Conservation (phyloP, 768 basidiomycete species). For the Rhodocollybia butyracea region DNA sequence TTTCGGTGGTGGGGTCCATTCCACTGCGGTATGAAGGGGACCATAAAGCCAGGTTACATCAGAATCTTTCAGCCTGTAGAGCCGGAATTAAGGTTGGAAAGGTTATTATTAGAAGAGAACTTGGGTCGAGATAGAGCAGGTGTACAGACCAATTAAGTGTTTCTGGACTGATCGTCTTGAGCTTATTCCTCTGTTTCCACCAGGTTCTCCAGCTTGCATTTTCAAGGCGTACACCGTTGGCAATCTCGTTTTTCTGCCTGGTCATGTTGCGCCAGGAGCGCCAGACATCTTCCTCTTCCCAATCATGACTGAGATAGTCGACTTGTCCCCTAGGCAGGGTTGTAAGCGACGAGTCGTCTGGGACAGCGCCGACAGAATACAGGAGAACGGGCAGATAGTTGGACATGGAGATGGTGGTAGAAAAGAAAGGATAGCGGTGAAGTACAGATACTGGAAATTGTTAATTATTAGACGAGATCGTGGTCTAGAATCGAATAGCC, state of each 20-base stretch:
- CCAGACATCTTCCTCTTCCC: slow-evolving; percentile 98
- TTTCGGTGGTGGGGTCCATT: slow-evolving; percentile 70
- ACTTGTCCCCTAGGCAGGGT: slow-evolving; percentile 90
- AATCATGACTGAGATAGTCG: slow-evolving; percentile 97
- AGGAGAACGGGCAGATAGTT: slow-evolving; percentile 70
- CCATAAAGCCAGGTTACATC: slow-evolving; percentile 99
- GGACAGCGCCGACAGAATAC: slow-evolving; percentile 53
- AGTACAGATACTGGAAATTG: neutral
- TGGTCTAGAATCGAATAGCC: neutral
- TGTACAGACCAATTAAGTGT: slow-evolving; percentile 93
- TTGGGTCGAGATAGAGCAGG: slow-evolving; percentile 3
- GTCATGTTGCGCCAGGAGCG: slow-evolving; percentile 99
- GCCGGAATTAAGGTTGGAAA: neutral
- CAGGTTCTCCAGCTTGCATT: slow-evolving; percentile 99
- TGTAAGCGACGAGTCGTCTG: slow-evolving; percentile 80
- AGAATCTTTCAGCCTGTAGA: slow-evolving; percentile 93
- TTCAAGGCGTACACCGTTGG: slow-evolving; percentile 91
- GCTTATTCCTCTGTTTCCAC: slow-evolving; percentile 98
- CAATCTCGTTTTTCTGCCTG: slow-evolving; percentile 95
- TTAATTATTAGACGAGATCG: neutral
- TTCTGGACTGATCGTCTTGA: slow-evolving; percentile 94
- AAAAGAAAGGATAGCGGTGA: neutral
- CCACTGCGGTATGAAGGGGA: slow-evolving; percentile 91
- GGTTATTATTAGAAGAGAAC: slow-evolving; percentile 12
- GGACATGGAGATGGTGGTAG: slow-evolving; percentile 40